Conservation (phyloP, 306 rosid species). For the Mimosa pudica region DNA sequence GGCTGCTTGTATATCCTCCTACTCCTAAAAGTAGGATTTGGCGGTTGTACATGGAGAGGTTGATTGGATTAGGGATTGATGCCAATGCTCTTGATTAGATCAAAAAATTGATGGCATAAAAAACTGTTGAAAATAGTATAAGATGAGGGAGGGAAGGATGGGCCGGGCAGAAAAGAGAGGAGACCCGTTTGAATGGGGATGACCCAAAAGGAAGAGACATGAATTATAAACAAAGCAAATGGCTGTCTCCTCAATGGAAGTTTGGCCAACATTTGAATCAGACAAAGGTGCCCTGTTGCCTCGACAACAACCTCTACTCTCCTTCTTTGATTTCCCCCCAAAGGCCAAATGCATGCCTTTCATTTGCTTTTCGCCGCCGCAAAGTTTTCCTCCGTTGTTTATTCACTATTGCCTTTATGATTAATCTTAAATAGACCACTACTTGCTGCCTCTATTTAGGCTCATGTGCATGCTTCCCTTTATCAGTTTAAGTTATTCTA, state of each 20-base stretch:
- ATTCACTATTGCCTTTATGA: too few species aligned
- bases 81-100: background rate
- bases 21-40: background rate
- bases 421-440: background rate
- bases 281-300: constrained; percentile 34
- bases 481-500: background rate
- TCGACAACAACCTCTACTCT: constrained; percentile 33
- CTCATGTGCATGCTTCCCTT: background rate
- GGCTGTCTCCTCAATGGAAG: constrained; percentile 36
- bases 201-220: constrained; percentile 5
- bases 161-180: background rate
- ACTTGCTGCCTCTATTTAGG: background rate
- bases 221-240: constrained; percentile 20
- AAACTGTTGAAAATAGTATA: background rate
- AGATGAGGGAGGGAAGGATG: background rate
- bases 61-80: background rate
- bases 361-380: too few species aligned
- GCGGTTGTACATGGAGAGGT: background rate
- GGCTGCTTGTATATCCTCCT: background rate
- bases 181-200: constrained; percentile 2
- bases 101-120: background rate
- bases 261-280: constrained; percentile 28
- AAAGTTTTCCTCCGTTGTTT: too few species aligned
- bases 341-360: too few species aligned
- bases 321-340: too few species aligned